Evolutionary conservation across 225 moss, liverwort and hornwort species (phyloP), one percentile per base, ranked within the genome.

Genomic region (Asterella californica): DNA sequence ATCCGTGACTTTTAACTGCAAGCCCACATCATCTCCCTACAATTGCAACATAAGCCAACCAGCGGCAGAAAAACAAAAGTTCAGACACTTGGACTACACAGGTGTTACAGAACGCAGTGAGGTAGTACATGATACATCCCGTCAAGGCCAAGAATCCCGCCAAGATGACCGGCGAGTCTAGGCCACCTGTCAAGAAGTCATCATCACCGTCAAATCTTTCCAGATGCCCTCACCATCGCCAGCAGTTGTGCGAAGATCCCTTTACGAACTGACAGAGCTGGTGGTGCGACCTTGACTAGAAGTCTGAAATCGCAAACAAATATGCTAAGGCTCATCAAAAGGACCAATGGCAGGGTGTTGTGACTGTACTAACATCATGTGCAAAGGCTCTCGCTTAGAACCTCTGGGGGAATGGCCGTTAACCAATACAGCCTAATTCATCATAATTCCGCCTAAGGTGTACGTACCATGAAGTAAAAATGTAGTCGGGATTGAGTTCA

Each of bases 251-350:
- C n/a, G n/a, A n/a, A n/a, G 79, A 37, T 34, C 10, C 12, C 15
- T 37, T 79, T 50, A 27, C 48, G 69, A n/a, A n/a, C n/a, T n/a
- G n/a, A n/a, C n/a, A n/a, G n/a, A n/a, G n/a, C n/a, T n/a, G n/a
- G n/a, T n/a, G n/a, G n/a, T n/a, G n/a, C n/a, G n/a, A n/a, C n/a
- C 9, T 42, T 79, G 52, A 22, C 45, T 38, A 69, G 68, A 36
- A 66, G 33, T 38, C 32, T 79, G 68, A 48, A 67, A 24, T 49
- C 53, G 22, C 79, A 79, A 27, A 79, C 69, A 50, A 25, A 22
- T 10, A 79, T 79, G 32, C 33, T 79, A 36, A 50, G 53, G 19
- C 68, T 79, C 25, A 79, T 79, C 79, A 68, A 79, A 29, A 79
- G 69, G 69, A 68, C 10, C 48, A 66, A 66, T 25, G 63, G 46